A percentile compares a stretch with the other conserved stretches of the same genome.
These are phyloP conservation scores for Neonectria neomacrospora DNA, from an alignment of 2,329 filamentous ascomycete genomes.

Conservation along the genomic window DNA sequence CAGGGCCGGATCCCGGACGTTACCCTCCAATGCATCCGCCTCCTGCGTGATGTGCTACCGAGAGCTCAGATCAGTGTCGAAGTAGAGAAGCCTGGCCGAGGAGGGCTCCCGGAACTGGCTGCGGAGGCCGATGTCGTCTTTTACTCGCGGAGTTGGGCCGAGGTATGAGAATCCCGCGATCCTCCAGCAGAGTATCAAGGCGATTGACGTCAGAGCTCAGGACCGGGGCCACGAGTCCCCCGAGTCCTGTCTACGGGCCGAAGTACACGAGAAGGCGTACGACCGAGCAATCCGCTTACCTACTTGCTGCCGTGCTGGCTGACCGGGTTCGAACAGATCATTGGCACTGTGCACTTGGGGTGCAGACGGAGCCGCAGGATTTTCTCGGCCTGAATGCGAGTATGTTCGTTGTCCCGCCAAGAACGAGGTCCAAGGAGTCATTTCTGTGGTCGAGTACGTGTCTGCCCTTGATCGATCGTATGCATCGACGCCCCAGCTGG, in stretches of 20 bases:
- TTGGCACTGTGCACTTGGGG: conserved; percentile 71
- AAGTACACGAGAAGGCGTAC: conserved; percentile 58
- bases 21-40: conserved; percentile 67
- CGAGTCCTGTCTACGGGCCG: conserved; percentile 62
- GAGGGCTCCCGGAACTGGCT: conserved; percentile 69
- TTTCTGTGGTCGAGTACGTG: conserved; percentile 70
- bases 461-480: conserved; percentile 22
- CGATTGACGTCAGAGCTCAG: conserved; percentile 41
- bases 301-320: conserved; percentile 30
- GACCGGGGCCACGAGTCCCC: conserved; percentile 57
- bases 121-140: conserved; percentile 76
- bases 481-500: conserved; percentile 18
- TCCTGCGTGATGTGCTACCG: conserved; percentile 61
- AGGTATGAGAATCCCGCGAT: conserved; percentile 57
- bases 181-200: conserved; percentile 13
- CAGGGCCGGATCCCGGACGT: conserved; percentile 73
- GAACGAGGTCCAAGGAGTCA: conserved; percentile 47
- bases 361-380: conserved; percentile 55
- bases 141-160: conserved; percentile 77
- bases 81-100: conserved; percentile 74
- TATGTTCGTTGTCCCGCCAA: conserved; percentile 55
- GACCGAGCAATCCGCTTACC: conserved; percentile 33
- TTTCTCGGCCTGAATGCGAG: conserved; percentile 46
- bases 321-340: conserved; percentile 49
- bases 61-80: conserved; percentile 72